A percentile compares a stretch with the other conserved stretches of the same genome.
Conservation (phyloP, 257 asterid genomes). For the Nemophila menziesii region DNA sequence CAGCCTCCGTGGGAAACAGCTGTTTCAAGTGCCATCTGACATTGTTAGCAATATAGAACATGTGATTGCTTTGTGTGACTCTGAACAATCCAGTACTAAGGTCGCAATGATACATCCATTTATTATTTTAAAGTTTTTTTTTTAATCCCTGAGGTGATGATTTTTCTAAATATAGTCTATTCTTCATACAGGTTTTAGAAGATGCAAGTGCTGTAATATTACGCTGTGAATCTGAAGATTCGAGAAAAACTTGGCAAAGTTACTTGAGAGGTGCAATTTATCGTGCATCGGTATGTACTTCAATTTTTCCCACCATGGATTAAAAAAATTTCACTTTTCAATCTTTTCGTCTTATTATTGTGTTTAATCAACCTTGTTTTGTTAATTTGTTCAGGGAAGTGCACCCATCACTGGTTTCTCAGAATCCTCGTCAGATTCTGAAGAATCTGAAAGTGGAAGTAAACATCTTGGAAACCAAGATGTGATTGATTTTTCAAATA, state of each 20-base stretch:
- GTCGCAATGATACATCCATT: slow-evolving; percentile 19
- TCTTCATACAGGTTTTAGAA: slow-evolving; percentile 52
- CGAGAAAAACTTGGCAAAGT: slow-evolving; percentile 71
- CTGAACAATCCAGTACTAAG: slow-evolving; percentile 49
- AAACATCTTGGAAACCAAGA: slow-evolving; percentile 29
- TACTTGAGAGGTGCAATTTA: slow-evolving; percentile 80
- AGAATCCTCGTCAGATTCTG: slow-evolving; percentile 71
- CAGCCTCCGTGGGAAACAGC: slow-evolving; percentile 87
- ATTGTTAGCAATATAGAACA: slow-evolving; percentile 53
- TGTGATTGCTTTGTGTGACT: slow-evolving; percentile 64
- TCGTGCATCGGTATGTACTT: slow-evolving; percentile 64
- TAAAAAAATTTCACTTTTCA: no score
- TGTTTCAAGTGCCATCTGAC: slow-evolving; percentile 68
- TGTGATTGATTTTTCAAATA: slow-evolving; percentile 30
- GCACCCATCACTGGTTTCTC: slow-evolving; percentile 58
- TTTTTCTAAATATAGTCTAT: slow-evolving; percentile 11
- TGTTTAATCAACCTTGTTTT: slow-evolving; percentile 2
- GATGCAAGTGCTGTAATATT: slow-evolving; percentile 68
- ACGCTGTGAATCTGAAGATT: slow-evolving; percentile 62
- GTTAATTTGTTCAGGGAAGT: slow-evolving; percentile 38
- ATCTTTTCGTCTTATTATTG: not conserved
- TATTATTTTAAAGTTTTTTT: not conserved
- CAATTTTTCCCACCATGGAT: no score
- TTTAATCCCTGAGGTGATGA: slow-evolving; percentile 11
- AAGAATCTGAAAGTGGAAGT: slow-evolving; percentile 48